phyloP scores from a whole-genome alignment of 805 yeast species.

The Candida nitratophila region DNA sequence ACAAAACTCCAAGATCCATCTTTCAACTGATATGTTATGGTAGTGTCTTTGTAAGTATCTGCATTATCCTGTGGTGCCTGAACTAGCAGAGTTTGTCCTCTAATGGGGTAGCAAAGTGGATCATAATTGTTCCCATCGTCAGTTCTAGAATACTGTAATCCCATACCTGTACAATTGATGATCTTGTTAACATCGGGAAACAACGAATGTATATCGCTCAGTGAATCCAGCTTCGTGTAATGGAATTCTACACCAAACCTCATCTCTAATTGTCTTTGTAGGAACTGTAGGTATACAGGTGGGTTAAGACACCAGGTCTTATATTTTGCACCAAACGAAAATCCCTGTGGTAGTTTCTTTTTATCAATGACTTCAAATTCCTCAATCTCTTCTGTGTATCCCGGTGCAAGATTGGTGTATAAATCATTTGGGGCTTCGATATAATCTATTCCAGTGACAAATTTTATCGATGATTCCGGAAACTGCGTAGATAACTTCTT shows the following conservation, averaged over 20 bases:
- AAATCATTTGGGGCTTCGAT: slow-evolving; percentile 38
- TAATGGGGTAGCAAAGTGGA: slow-evolving; percentile 36
- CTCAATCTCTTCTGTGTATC: slow-evolving; percentile 33
- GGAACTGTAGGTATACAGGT: slow-evolving; percentile 44
- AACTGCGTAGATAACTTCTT: slow-evolving; percentile 27
- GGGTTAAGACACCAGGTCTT: slow-evolving; percentile 55
- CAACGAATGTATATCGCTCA: slow-evolving; percentile 33
- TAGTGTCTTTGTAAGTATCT: slow-evolving; percentile 26
- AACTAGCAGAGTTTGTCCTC: slow-evolving; percentile 61
- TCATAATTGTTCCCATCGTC: slow-evolving; percentile 40
- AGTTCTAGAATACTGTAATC: slow-evolving; percentile 36
- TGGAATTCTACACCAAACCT: slow-evolving; percentile 29
- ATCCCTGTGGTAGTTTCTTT: slow-evolving; percentile 29
- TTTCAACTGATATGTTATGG: slow-evolving; percentile 41
- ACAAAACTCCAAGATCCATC: slow-evolving; percentile 38
- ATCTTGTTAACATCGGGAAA: slow-evolving; percentile 25
- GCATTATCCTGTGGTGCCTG: slow-evolving; percentile 37
- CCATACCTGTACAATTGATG: slow-evolving; percentile 54
- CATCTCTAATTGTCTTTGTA: slow-evolving; percentile 30
- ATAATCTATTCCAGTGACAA: slow-evolving; percentile 52
- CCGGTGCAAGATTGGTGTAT: slow-evolving; percentile 28
- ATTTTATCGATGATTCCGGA: slow-evolving; percentile 46
- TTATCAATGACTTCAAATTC: slow-evolving; percentile 24
- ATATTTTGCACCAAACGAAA: slow-evolving; percentile 42
- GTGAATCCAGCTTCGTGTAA: slow-evolving; percentile 21